These are phyloP conservation scores for Trametes hirsuta DNA, from an alignment of 1,284 basidiomycete genomes.

Conservation along the genomic window DNA sequence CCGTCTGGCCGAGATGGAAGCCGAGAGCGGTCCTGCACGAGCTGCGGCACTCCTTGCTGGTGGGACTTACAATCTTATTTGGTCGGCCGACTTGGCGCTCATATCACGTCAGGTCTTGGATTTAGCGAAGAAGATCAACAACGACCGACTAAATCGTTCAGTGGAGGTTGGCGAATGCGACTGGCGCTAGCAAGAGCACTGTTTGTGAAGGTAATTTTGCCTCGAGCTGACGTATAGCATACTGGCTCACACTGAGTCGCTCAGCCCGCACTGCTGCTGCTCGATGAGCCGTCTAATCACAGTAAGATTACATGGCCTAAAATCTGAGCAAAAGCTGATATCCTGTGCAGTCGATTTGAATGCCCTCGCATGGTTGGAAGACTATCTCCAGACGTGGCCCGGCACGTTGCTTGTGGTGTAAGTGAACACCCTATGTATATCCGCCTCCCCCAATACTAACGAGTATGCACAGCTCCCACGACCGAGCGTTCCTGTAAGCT, in stretches of 20 bases:
- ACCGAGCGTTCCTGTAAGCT: constrained; percentile 90
- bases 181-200: constrained; percentile 85
- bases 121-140: constrained; percentile 90
- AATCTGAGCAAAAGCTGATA: neutral
- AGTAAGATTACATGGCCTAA: constrained; percentile 44
- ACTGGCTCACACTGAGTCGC: neutral
- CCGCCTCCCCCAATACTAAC: constrained; percentile 1
- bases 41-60: constrained; percentile 91
- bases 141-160: constrained; percentile 85
- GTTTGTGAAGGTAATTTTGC: constrained; percentile 81
- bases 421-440: constrained; percentile 30
- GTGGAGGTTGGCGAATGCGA: constrained; percentile 96
- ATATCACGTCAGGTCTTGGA: constrained; percentile 66
- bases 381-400: constrained; percentile 96
- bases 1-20: constrained; percentile 95
- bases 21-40: constrained; percentile 93
- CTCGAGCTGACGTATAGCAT: neutral
- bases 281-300: constrained; percentile 99
- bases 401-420: constrained; percentile 95
- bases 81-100: neutral
- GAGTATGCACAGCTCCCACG: constrained; percentile 75
- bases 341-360: constrained; percentile 68
- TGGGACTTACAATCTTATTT: constrained; percentile 28
- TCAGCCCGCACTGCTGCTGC: constrained; percentile 78
- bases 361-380: constrained; percentile 87